Conservation (phyloP, 2,329 filamentous ascomycete genomes). For the Lachnellula occidentalis region DNA sequence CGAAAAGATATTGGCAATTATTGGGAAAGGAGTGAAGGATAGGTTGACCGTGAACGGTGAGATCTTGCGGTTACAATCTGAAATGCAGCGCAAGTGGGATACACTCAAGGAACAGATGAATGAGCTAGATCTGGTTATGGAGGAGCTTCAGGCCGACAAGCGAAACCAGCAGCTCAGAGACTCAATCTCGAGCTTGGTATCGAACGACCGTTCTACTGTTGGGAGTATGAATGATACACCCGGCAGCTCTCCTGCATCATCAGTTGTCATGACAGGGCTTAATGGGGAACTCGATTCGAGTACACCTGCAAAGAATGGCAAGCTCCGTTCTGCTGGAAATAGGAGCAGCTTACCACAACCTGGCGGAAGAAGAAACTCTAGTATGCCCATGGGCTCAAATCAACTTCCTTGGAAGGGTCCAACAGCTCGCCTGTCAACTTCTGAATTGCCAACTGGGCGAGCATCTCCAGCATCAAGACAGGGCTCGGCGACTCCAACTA, state of each 20-base stretch:
- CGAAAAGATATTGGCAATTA: slow-evolving; percentile 83
- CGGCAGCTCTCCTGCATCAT: slow-evolving; percentile 60
- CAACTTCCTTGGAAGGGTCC: slow-evolving; percentile 34
- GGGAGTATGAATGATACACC: slow-evolving; percentile 43
- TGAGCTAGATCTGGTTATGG: slow-evolving; percentile 69
- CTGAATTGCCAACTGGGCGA: slow-evolving; percentile 37
- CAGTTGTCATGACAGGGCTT: slow-evolving; percentile 50
- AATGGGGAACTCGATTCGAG: slow-evolving; percentile 34
- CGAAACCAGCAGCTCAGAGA: slow-evolving; percentile 76
- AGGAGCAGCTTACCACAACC: slow-evolving; percentile 38
- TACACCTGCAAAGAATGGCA: slow-evolving; percentile 29
- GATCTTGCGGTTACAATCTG: slow-evolving; percentile 77
- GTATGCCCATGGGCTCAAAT: slow-evolving; percentile 36
- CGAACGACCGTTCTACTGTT: slow-evolving; percentile 41
- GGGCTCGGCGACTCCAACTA: slow-evolving; percentile 46
- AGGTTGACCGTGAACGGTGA: slow-evolving; percentile 96
- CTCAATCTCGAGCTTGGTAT: slow-evolving; percentile 83
- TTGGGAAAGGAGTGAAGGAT: slow-evolving; percentile 91
- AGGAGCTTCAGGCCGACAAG: slow-evolving; percentile 61
- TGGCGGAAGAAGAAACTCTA: slow-evolving; percentile 39
- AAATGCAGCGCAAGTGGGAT: slow-evolving; percentile 79
- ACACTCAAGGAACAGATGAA: slow-evolving; percentile 69
- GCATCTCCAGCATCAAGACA: slow-evolving; percentile 32
- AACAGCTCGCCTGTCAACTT: slow-evolving; percentile 32
- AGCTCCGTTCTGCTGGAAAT: slow-evolving; percentile 22